Percentiles rank a stretch among this genome's conserved stretches.
Conservation (phyloP, 352 stramenopile species). For the Aphanomyces cochlioides region DNA sequence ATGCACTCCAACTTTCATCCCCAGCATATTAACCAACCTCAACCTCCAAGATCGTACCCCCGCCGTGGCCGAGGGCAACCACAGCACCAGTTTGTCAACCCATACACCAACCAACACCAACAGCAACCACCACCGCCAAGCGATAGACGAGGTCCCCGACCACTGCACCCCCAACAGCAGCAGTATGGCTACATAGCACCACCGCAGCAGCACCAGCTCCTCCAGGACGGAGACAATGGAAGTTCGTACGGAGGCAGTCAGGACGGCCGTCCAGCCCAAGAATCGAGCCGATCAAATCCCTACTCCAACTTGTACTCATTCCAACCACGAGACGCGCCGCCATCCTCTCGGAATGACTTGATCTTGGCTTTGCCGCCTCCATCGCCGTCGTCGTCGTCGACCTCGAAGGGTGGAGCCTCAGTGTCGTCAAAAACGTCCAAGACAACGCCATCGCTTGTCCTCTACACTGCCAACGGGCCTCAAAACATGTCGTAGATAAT, state of each 20-base stretch:
- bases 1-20: no score
- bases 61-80: neutral
- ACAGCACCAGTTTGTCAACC: neutral
- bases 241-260: neutral
- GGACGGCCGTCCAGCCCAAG: neutral
- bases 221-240: neutral
- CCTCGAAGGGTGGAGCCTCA: neutral
- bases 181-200: slow-evolving; percentile 9
- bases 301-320: slow-evolving; percentile 7
- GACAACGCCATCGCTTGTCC: no score
- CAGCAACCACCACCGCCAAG: no score
- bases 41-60: no score
- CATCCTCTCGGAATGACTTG: neutral
- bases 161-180: neutral
- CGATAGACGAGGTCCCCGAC: no score
- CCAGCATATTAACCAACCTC: no score
- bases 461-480: no score
- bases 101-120: no score
- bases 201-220: neutral
- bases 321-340: neutral
- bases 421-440: no score
- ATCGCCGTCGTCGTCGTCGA: neutral
- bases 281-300: neutral
- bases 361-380: neutral
- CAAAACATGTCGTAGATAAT: no score